Base-by-base conservation (phyloP, 1,284 basidiomycete species). In the Cryptococcus wingfieldii region DNA sequence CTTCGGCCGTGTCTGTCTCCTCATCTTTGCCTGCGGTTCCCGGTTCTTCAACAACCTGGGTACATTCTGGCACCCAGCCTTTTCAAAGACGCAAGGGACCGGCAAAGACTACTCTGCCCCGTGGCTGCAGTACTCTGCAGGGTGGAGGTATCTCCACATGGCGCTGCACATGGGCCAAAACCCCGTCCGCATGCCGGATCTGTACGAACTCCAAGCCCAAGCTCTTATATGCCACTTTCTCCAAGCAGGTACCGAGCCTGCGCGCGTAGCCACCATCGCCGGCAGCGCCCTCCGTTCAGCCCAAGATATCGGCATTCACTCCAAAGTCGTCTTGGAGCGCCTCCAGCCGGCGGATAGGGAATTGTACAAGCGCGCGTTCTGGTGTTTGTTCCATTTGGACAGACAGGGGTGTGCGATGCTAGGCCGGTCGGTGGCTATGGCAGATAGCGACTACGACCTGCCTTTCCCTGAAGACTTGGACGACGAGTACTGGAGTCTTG, bases 371-470 rank as follows among this genome's bases (percentile, higher is more conserved):
- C 82, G 89, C 4, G 86, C 84, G 1, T 93, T 92, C 72, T 91
- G 89, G 89, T 88, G 67, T 49, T 55, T 74, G 34, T 71, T 72
- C 57, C 72, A 75, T 54, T 65, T 77, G 47, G 76, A 77, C 53
- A 79, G 87, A 43, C 72, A 80, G 53, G 80, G 83, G 53, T 88
- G 88, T 62, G 81, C 86, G 4, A 81, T 82, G 1, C 79, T 93
- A n/a, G 90, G 90, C 10, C 79, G 90, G 23, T 88, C 89, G 0
- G 86, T 87, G 68, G 86, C 86, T 3, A 84, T 91, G 47, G 87
- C 90, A 57, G 89, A 91, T 58, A 88, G 90, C 70, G 90, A 92
- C 66, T 86, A 88, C 63, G 89, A 92, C 65, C 75, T 88, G 4
- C 85, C 88, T 39, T 79, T 86, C 47, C 89, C 89, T 1, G 77